Evolutionary conservation across 768 basidiomycete species (phyloP).

Genomic region (Kwoniella europaea): DNA sequence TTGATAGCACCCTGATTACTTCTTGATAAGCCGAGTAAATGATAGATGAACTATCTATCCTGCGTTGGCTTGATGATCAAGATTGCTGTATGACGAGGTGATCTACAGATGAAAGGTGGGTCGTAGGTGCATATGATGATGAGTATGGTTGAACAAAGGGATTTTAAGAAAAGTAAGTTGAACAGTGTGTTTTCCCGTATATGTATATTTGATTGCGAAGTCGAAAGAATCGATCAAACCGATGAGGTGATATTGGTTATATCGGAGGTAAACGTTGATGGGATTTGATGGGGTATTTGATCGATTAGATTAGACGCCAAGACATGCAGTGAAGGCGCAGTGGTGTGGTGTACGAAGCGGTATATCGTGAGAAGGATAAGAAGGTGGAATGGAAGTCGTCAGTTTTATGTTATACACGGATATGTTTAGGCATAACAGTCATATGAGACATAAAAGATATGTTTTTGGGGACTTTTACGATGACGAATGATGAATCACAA

Average conservation of each 20-base stretch:
- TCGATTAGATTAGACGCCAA: neutral
- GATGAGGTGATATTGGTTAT: constrained; percentile 1
- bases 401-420: neutral
- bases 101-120: too few species aligned
- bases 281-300: neutral
- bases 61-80: too few species aligned
- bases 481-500: neutral
- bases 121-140: too few species aligned
- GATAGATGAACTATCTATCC: too few species aligned
- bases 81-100: too few species aligned
- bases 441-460: neutral
- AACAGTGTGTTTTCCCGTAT: too few species aligned
- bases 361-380: neutral
- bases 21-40: neutral
- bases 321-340: neutral
- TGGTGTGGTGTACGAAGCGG: neutral
- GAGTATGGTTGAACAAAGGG: too few species aligned
- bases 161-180: too few species aligned
- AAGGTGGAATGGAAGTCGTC: neutral
- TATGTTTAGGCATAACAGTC: neutral
- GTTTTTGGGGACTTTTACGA: neutral
- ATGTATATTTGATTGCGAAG: too few species aligned
- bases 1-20: neutral
- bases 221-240: neutral
- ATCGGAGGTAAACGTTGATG: constrained; percentile 10